Base-by-base conservation (phyloP, 2,329 filamentous ascomycete genomes). In the Neonectria ditissima region DNA sequence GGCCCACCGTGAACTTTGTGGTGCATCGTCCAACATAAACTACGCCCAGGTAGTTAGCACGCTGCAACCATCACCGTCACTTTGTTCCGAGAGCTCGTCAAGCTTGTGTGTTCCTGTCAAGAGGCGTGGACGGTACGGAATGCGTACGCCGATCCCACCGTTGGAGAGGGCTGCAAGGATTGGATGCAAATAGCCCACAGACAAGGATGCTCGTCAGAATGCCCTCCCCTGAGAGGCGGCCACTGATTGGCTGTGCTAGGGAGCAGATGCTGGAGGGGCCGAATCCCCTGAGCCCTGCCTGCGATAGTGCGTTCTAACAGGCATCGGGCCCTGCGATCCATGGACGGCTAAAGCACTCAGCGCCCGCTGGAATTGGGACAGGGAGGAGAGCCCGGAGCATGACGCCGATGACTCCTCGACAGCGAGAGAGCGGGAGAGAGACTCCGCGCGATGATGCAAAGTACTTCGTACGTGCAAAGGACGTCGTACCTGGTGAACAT, bases 351-450 rank as follows among this genome's bases (percentile, higher is more conserved):
- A 37, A 52, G 68, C 65, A n/a, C 69, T 65, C 66, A 63, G 65
- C 70, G 70, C 68, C 69, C 70, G 70, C 68, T 68, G 51, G 34
- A 61, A 69, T 71, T 68, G 63, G 69, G 68, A 59, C 54, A 43
- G 54, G 56, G 59, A 54, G 59, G 59, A 48, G 43, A 60, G 51
- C 34, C 13, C 34, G 13, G 34, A 14, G 53, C 59, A 52, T 56
- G 59, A 55, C 41, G 41, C 45, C 32, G 24, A 53, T 47, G 53
- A 55, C 54, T 54, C 28, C 50, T 63, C n/a, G 48, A 20, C 45
- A 43, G 18, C 4, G 39, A 47, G 55, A 22, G 55, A 52, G 45
- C 56, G 55, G 39, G 51, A 45, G 44, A 52, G 28, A 56, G 53
- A 62, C 47, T 41, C 53, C 37, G 51, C 52, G 16, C 34, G 58